Conservation (phyloP, 768 basidiomycete species). For the Tylopilus plumbeoviolaceoides region DNA sequence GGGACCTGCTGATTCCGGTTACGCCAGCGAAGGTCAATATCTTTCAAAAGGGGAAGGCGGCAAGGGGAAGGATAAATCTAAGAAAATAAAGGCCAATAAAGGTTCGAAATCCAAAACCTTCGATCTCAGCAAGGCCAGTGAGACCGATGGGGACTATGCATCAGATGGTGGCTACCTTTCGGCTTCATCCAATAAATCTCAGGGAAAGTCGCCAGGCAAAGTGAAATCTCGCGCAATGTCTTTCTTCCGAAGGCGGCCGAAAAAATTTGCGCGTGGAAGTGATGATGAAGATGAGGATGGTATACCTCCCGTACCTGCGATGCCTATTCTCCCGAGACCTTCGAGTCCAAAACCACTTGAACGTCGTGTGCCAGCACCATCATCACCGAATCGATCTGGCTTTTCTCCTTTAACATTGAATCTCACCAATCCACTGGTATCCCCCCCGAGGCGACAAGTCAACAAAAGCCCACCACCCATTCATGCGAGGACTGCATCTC, state of each 20-base stretch:
- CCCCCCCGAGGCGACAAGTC: slow-evolving; percentile 15
- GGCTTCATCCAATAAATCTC: slow-evolving; percentile 32
- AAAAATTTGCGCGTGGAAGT: slow-evolving; percentile 22
- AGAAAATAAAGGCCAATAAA: slow-evolving; percentile 19
- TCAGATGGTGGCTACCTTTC: slow-evolving; percentile 33
- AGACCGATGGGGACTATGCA: slow-evolving; percentile 19
- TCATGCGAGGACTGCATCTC: slow-evolving; percentile 8
- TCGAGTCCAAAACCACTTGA: slow-evolving; percentile 29
- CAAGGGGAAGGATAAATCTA: slow-evolving; percentile 19
- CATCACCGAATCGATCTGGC: slow-evolving; percentile 28
- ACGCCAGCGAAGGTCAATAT: slow-evolving; percentile 31
- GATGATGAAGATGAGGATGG: slow-evolving; percentile 30
- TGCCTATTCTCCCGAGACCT: slow-evolving; percentile 24
- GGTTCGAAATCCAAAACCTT: slow-evolving; percentile 12
- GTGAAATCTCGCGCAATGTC: slow-evolving; percentile 31
- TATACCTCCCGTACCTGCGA: slow-evolving; percentile 31
- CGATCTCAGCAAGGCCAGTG: slow-evolving; percentile 17
- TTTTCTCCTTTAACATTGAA: slow-evolving; percentile 27
- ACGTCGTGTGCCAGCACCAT: slow-evolving; percentile 17
- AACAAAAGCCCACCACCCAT: slow-evolving; percentile 29
- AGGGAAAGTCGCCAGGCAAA: slow-evolving; percentile 24
- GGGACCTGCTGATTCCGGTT: slow-evolving; percentile 20
- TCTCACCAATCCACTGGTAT: slow-evolving; percentile 17
- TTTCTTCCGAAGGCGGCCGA: slow-evolving; percentile 31
- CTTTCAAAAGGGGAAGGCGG: slow-evolving; percentile 21